Base-by-base conservation (phyloP, 768 basidiomycete species). In the Pulveroboletus ravenelii region DNA sequence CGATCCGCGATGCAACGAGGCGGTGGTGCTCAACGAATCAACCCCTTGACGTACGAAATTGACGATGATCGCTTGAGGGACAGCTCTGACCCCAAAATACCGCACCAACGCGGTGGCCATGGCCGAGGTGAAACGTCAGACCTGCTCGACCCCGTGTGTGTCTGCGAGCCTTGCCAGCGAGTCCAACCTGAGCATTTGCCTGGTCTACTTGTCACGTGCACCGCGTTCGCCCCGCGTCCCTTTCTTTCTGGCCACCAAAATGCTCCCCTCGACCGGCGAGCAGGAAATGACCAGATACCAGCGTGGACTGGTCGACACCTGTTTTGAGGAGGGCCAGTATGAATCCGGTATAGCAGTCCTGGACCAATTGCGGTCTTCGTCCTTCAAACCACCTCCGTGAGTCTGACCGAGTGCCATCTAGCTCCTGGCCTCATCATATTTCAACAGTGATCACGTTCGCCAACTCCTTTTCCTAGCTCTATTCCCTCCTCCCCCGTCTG, bases 291-390 rank as follows among this genome's bases (percentile, higher is more conserved):
- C 66, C 50, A 61, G 64, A 13, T 63, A 78, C 58, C 78, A 79
- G 57, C 72, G 76, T 32, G 75, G 73, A 31, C 68, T 87, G 5
- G 84, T 89, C 17, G 85, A 89, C 61, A 81, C 76, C 47, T 83
- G 83, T 51, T 79, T 89, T 17, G 88, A 90, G 59, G 88, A 90
- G 63, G 80, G 82, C 15, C 85, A 88, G 51, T 87, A 85, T 55
- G 82, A 87, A 57, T 73, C 79, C 6, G 88, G 81, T 7, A 82
- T 88, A 27, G 69, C 74, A 13, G 67, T 79, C 25, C 75, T 90
- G 1, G 79, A 80, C 51, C 81, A 84, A 51, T 65, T 89, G 2
- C 80, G 83, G 41, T 78, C 80, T 0, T 62, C 76, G n/a, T 69
- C 74, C 23, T 75, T 76, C 65, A 80, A 68, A 45, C 87, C 86